phyloP scores from a whole-genome alignment of 2,329 filamentous ascomycete species.

The Colletotrichum scovillei region DNA sequence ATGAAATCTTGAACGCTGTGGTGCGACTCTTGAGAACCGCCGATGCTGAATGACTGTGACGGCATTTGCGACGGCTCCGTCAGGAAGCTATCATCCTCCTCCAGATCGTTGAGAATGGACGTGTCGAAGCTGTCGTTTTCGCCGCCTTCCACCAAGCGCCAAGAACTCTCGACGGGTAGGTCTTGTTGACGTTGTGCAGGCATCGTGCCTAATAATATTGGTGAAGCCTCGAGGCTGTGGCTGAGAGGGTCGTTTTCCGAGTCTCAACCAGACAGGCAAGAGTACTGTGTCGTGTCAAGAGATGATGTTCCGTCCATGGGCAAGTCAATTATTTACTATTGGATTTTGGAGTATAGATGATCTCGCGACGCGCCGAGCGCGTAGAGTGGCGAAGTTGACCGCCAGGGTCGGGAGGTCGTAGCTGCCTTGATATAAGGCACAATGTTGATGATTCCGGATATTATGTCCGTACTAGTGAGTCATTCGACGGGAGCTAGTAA shows the following conservation, averaged over 20 bases:
- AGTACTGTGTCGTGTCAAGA: not conserved
- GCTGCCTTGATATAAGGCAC: not conserved
- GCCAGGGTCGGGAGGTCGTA: slow-evolving; percentile 2
- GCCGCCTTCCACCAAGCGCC: slow-evolving; percentile 69
- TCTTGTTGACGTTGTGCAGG: slow-evolving; percentile 38
- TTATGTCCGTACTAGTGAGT: slow-evolving; percentile 16
- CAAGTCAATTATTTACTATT: not conserved
- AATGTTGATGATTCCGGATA: slow-evolving; percentile 1
- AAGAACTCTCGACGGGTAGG: slow-evolving; percentile 64
- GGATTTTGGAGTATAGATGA: slow-evolving; percentile 1
- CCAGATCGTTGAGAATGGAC: slow-evolving; percentile 59
- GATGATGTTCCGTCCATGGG: not conserved
- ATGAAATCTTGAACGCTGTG: slow-evolving; percentile 65
- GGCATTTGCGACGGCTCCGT: slow-evolving; percentile 61
- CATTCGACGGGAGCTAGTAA: slow-evolving; percentile 20
- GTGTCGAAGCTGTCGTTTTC: slow-evolving; percentile 72
- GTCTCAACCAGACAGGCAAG: not conserved
- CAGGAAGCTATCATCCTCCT: slow-evolving; percentile 52
- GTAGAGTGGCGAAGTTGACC: slow-evolving; percentile 25
- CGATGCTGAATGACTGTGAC: slow-evolving; percentile 54
- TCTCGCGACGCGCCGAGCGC: slow-evolving; percentile 18
- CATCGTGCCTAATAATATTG: slow-evolving; percentile 12
- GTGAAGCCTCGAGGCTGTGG: not conserved
- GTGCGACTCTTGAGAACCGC: slow-evolving; percentile 59
- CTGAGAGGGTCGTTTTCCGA: not conserved